Percentiles rank a stretch among this genome's conserved stretches.
These are phyloP conservation scores for Ogataea zsoltii DNA, from an alignment of 805 yeast genomes.

Conservation along the genomic window DNA sequence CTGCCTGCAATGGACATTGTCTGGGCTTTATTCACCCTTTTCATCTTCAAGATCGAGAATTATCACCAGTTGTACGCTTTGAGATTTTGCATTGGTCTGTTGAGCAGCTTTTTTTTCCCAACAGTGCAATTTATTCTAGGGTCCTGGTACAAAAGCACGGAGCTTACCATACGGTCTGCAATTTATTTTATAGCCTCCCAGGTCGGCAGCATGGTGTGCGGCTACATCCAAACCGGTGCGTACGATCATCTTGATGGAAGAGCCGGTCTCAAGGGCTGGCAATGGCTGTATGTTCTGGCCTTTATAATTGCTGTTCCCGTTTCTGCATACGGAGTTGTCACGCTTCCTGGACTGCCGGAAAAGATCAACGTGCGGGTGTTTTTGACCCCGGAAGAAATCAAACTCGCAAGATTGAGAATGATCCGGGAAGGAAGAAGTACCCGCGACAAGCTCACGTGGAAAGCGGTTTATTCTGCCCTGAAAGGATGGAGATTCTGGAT, in stretches of 20 bases:
- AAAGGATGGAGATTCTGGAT: conserved; percentile 6
- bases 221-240: conserved; percentile 58
- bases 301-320: conserved; percentile 56
- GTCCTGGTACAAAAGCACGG: conserved; percentile 53
- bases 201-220: conserved; percentile 60
- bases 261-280: conserved; percentile 59
- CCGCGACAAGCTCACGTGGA: neutral
- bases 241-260: conserved; percentile 45
- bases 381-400: neutral
- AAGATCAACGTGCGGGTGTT: neutral
- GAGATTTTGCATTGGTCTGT: conserved; percentile 57
- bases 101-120: conserved; percentile 51
- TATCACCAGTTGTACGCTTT: conserved; percentile 48
- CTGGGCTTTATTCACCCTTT: conserved; percentile 29
- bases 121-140: conserved; percentile 45
- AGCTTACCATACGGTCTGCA: conserved; percentile 59
- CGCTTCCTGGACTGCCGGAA: conserved; percentile 53
- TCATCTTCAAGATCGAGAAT: conserved; percentile 6
- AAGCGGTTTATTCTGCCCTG: neutral
- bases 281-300: conserved; percentile 68
- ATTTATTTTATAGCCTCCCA: conserved; percentile 61
- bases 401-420: conserved; percentile 1
- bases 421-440: conserved; percentile 3
- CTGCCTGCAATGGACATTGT: conserved; percentile 21
- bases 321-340: conserved; percentile 44